Conservation (phyloP, 2,329 filamentous ascomycete species). For the Aspergillus nomiae region DNA sequence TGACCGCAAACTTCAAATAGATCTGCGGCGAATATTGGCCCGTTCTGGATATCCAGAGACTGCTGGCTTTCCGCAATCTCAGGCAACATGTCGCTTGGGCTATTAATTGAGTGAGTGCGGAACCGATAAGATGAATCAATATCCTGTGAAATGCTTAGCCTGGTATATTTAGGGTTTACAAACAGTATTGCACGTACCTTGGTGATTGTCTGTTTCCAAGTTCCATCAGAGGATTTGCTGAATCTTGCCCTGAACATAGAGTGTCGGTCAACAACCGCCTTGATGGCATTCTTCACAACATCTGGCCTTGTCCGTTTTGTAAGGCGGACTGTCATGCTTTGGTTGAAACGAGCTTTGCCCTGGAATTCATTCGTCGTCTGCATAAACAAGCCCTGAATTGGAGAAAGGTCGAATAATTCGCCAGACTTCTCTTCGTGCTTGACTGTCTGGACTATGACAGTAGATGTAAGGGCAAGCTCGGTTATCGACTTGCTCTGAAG, state of each 20-base stretch:
- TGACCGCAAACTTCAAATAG: constrained; percentile 17
- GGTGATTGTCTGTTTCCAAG: constrained; percentile 31
- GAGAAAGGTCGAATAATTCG: constrained; percentile 34
- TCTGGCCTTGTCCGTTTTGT: constrained; percentile 27
- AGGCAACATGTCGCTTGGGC: constrained; percentile 26
- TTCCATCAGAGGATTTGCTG: constrained; percentile 18
- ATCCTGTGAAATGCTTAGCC: constrained; percentile 27
- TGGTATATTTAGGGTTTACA: neutral
- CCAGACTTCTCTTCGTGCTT: constrained; percentile 29
- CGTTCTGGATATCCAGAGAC: constrained; percentile 35
- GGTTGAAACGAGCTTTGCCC: constrained; percentile 33
- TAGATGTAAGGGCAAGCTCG: constrained; percentile 31
- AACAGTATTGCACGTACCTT: constrained; percentile 22
- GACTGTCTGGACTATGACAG: constrained; percentile 17
- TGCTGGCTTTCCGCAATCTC: constrained; percentile 34
- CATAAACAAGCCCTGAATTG: constrained; percentile 38
- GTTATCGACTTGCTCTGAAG: constrained; percentile 36
- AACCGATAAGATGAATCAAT: constrained; percentile 36
- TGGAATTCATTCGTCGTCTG: constrained; percentile 24
- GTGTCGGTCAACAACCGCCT: constrained; percentile 34
- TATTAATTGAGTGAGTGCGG: constrained; percentile 27
- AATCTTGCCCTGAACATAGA: constrained; percentile 39
- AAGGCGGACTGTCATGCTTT: constrained; percentile 37
- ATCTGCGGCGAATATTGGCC: constrained; percentile 24
- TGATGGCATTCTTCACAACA: constrained; percentile 29